Conservation (phyloP, 352 stramenopile species). For the Plasmopara muralis region DNA sequence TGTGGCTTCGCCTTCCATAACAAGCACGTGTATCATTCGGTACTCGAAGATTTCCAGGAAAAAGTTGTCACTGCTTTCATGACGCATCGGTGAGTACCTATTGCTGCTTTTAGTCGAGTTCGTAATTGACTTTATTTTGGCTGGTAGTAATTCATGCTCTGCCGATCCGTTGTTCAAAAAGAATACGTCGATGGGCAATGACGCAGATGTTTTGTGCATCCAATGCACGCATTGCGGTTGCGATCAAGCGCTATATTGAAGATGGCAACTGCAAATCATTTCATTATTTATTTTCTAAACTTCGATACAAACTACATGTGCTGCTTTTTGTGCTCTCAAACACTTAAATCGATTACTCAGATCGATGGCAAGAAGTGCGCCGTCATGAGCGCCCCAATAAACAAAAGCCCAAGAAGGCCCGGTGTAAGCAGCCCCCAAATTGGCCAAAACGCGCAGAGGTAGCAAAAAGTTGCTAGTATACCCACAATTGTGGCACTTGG, state of each 20-base stretch:
- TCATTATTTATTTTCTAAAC: slow-evolving; percentile 25
- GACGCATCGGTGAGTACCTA: slow-evolving; percentile 39
- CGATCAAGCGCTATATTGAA: slow-evolving; percentile 25
- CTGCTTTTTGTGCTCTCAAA: background rate
- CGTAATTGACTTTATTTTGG: slow-evolving; percentile 4
- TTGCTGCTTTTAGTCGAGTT: background rate
- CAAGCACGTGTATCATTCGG: slow-evolving; percentile 42
- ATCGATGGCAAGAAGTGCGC: slow-evolving; percentile 91
- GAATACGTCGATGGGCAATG: slow-evolving; percentile 12
- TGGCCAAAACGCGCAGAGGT: slow-evolving; percentile 86
- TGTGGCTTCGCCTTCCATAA: slow-evolving; percentile 52
- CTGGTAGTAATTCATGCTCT: slow-evolving; percentile 33
- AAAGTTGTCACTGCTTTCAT: slow-evolving; percentile 49
- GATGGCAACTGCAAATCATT: slow-evolving; percentile 1
- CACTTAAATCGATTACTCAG: slow-evolving; percentile 13
- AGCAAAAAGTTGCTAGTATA: slow-evolving; percentile 57
- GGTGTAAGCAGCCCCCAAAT: slow-evolving; percentile 90
- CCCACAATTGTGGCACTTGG: slow-evolving; percentile 74
- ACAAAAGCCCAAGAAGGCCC: slow-evolving; percentile 82
- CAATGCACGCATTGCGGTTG: slow-evolving; percentile 32
- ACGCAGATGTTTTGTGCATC: slow-evolving; percentile 33
- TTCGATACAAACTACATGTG: slow-evolving; percentile 4
- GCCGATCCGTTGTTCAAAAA: slow-evolving; percentile 50
- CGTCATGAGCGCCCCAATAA: slow-evolving; percentile 88
- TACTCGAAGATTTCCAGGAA: slow-evolving; percentile 57